phyloP scores from a whole-genome alignment of 805 yeast genomes.

The Teunomyces funiuensis region DNA sequence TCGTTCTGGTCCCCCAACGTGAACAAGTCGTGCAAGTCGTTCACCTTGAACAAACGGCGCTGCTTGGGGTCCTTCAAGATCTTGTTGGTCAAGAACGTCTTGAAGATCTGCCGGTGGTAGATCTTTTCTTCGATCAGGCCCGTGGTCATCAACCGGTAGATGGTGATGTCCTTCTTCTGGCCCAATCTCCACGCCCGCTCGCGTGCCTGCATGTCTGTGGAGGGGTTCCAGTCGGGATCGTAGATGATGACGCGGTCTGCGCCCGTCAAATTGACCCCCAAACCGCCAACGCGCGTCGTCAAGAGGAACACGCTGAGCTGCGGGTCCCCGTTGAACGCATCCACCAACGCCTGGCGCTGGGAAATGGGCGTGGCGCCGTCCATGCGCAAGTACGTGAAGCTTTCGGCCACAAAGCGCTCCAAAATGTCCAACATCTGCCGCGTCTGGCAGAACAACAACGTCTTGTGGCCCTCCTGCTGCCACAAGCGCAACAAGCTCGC shows the following conservation, averaged over 20 bases:
- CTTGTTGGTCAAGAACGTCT: slow-evolving; percentile 89
- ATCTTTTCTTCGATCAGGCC: slow-evolving; percentile 97
- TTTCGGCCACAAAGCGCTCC: slow-evolving; percentile 56
- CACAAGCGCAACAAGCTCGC: slow-evolving; percentile 72
- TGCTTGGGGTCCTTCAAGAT: slow-evolving; percentile 95
- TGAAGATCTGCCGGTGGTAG: slow-evolving; percentile 94
- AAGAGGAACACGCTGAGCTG: slow-evolving; percentile 66
- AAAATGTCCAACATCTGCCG: slow-evolving; percentile 90
- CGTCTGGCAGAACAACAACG: slow-evolving; percentile 87
- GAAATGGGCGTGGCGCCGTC: slow-evolving; percentile 89
- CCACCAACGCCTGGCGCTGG: slow-evolving; percentile 76
- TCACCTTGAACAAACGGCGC: slow-evolving; percentile 86
- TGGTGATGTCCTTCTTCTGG: slow-evolving; percentile 87
- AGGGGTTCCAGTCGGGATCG: slow-evolving; percentile 99
- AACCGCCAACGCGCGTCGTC: slow-evolving; percentile 94
- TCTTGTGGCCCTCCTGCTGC: slow-evolving; percentile 74
- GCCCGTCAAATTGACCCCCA: slow-evolving; percentile 92
- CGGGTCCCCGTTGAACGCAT: slow-evolving; percentile 66
- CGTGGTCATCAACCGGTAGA: slow-evolving; percentile 87
- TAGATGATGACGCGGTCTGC: slow-evolving; percentile 91
- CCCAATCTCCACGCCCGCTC: slow-evolving; percentile 98
- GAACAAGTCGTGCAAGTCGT: slow-evolving; percentile 87
- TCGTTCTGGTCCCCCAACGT: slow-evolving; percentile 74
- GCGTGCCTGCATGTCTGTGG: slow-evolving; percentile 94
- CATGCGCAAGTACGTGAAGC: slow-evolving; percentile 71